Conservation (phyloP, 306 rosid genomes). For the Vigna trinervia region DNA sequence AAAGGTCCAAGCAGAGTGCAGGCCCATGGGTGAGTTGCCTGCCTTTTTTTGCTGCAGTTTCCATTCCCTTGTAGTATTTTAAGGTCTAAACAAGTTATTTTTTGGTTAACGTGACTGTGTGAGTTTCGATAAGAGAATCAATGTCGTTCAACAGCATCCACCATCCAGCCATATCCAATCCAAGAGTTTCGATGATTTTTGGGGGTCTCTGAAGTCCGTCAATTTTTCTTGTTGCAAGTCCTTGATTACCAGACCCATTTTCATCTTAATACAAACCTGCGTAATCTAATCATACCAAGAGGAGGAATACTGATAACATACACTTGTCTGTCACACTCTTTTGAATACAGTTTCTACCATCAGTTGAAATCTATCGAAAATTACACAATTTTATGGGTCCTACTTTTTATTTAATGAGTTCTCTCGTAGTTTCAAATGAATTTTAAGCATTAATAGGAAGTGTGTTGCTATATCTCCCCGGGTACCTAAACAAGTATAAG, state of each 20-base stretch:
- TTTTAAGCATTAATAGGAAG: not conserved
- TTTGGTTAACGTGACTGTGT: not conserved
- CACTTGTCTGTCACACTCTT: not conserved
- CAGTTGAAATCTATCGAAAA: not conserved
- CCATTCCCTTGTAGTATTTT: not conserved
- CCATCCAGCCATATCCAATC: slow-evolving; percentile 20
- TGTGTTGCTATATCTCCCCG: not conserved
- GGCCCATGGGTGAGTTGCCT: slow-evolving; percentile 1
- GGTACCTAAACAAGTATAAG: slow-evolving; percentile 4
- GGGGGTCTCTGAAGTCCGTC: not conserved
- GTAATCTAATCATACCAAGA: not conserved
- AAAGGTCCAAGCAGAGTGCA: slow-evolving; percentile 28
- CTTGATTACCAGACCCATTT: slow-evolving; percentile 29
- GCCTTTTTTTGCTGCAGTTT: not conserved
- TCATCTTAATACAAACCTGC: slow-evolving; percentile 14
- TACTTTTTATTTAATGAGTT: not conserved
- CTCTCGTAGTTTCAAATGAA: not conserved
- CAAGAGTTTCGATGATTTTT: slow-evolving; percentile 25
- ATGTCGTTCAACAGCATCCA: slow-evolving; percentile 23
- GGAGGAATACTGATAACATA: not conserved
- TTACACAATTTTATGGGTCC: not conserved
- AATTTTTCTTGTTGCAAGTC: not conserved
- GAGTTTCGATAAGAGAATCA: not conserved
- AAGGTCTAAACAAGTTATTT: slow-evolving; percentile 7
- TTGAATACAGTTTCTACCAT: not conserved